phyloP scores from a whole-genome alignment of 1,139 yeast species.

The Kluyveromyces marxianus region DNA sequence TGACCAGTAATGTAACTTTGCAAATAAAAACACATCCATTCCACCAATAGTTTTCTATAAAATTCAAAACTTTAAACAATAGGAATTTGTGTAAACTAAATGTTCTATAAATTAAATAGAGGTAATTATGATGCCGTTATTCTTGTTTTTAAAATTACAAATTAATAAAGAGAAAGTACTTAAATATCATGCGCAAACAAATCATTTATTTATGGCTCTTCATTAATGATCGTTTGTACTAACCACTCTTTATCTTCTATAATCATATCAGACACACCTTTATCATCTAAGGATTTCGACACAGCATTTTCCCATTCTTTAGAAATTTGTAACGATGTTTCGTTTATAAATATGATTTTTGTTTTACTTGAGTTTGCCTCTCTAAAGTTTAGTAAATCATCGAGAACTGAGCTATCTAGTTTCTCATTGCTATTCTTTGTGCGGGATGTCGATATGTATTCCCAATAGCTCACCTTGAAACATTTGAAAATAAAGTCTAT shows the following conservation, averaged over 20 bases:
- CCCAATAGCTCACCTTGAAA: conserved; percentile 15
- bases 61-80: too few species aligned
- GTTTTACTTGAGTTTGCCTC: conserved; percentile 2
- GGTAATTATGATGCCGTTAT: too few species aligned
- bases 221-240: conserved; percentile 61
- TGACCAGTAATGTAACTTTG: too few species aligned
- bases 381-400: conserved; percentile 4
- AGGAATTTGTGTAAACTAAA: too few species aligned
- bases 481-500: conserved; percentile 22
- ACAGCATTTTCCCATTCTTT: conserved; percentile 6
- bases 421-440: not conserved
- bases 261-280: not conserved
- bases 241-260: conserved; percentile 59
- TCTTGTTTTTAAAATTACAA: too few species aligned
- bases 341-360: conserved; percentile 14
- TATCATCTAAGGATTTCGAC: conserved; percentile 3
- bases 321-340: conserved; percentile 7
- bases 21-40: too few species aligned
- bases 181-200: too few species aligned
- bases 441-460: not conserved
- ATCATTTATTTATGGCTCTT: conserved; percentile 10
- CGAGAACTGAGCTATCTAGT: not conserved
- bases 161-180: too few species aligned
- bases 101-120: too few species aligned
- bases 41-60: too few species aligned